Conservation (phyloP, 2,329 filamentous ascomycete genomes). For the Daldinia sp. region DNA sequence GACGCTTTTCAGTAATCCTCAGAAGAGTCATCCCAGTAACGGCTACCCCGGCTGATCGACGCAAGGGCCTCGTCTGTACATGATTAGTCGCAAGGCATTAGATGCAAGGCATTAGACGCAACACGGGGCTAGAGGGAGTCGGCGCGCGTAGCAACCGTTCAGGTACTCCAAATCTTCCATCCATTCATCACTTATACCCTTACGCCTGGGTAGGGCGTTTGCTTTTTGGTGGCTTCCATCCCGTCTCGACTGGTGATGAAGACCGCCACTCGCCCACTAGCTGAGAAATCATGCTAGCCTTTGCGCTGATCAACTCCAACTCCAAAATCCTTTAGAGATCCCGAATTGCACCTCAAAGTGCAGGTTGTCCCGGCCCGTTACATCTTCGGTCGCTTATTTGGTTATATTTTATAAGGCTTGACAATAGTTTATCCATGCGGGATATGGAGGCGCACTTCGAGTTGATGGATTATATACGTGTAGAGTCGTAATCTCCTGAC, state of each 20-base stretch:
- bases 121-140: not conserved
- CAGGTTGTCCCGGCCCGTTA: not conserved
- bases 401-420: constrained; percentile 12
- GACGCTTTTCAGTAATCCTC: not conserved
- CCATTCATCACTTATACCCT: not conserved
- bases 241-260: not conserved
- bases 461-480: not conserved
- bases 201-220: constrained; percentile 17
- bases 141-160: not conserved
- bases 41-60: constrained; percentile 1
- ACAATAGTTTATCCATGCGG: constrained; percentile 12
- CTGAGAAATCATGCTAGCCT: not conserved
- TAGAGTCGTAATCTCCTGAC: not conserved
- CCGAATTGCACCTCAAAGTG: constrained; percentile 28
- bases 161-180: constrained; percentile 5
- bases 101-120: not conserved
- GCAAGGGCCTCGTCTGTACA: not conserved
- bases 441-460: constrained; percentile 11
- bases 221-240: constrained; percentile 2
- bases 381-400: constrained; percentile 19
- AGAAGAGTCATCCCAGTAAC: not conserved
- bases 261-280: constrained; percentile 11
- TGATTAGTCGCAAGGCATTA: not conserved
- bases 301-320: not conserved
- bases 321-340: constrained; percentile 12